A percentile compares a stretch with the other conserved stretches of the same genome.
Conservation (phyloP, 306 rosid genomes). For the Rosa persica region DNA sequence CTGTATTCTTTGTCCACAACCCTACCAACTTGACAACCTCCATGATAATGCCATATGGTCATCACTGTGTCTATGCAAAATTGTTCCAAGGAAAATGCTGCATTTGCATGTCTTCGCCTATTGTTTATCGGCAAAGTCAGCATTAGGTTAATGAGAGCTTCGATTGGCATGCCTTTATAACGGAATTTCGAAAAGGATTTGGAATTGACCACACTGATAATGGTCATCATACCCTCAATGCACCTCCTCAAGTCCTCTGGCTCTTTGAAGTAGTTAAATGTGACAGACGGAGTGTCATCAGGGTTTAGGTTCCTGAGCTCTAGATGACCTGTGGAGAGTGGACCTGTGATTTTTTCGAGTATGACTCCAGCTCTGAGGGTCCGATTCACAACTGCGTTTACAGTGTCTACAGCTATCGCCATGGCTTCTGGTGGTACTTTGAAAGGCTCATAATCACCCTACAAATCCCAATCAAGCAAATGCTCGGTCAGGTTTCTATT, state of each 20-base stretch:
- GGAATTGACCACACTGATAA: slow-evolving; percentile 57
- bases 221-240: slow-evolving; percentile 63
- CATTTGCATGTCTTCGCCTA: slow-evolving; percentile 51
- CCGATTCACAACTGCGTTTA: slow-evolving; percentile 23
- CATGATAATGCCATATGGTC: slow-evolving; percentile 84
- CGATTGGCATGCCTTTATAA: slow-evolving; percentile 26
- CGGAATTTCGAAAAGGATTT: slow-evolving; percentile 58
- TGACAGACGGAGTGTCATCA: slow-evolving; percentile 58
- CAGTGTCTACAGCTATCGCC: slow-evolving; percentile 20
- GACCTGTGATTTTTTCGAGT: slow-evolving; percentile 62
- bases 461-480: slow-evolving; percentile 20
- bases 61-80: slow-evolving; percentile 72
- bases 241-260: slow-evolving; percentile 60
- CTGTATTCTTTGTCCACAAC: slow-evolving; percentile 63
- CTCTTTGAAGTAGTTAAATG: slow-evolving; percentile 75
- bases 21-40: slow-evolving; percentile 65
- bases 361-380: slow-evolving; percentile 62
- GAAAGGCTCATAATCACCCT: slow-evolving; percentile 38
- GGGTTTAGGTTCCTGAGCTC: slow-evolving; percentile 55
- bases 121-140: slow-evolving; percentile 46
- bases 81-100: slow-evolving; percentile 54
- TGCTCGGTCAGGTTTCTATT: background rate
- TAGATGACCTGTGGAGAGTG: slow-evolving; percentile 55
- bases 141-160: slow-evolving; percentile 42
- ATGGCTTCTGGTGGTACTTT: slow-evolving; percentile 26